Percentiles rank a stretch among this genome's conserved stretches.
phyloP scores from a whole-genome alignment of 1,284 basidiomycete species.

The Cutaneotrichosporon sp. region DNA sequence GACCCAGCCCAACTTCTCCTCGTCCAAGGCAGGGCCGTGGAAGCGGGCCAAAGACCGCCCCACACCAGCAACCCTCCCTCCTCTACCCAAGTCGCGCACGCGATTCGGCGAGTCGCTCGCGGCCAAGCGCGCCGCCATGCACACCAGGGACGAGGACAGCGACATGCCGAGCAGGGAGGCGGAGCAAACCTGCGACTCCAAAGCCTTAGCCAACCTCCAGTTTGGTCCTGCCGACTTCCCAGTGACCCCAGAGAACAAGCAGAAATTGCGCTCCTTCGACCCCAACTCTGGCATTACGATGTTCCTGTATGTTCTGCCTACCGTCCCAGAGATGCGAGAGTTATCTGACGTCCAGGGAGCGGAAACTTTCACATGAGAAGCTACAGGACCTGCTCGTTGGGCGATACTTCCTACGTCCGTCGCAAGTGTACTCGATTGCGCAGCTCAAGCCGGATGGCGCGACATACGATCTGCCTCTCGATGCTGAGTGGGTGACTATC shows the following conservation, averaged over 20 bases:
- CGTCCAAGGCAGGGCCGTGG: too few relatives aligned
- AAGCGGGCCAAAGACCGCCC: not conserved
- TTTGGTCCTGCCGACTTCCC: conserved; percentile 65
- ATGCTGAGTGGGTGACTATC: conserved; percentile 85
- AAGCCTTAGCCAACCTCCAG: conserved; percentile 60
- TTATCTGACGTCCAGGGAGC: conserved; percentile 56
- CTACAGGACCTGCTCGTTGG: conserved; percentile 77
- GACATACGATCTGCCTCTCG: conserved; percentile 83
- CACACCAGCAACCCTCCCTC: not conserved
- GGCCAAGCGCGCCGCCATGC: not conserved
- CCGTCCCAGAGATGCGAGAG: conserved; percentile 57
- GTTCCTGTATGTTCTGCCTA: too few relatives aligned
- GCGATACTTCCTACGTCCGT: conserved; percentile 81
- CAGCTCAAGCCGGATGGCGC: conserved; percentile 70
- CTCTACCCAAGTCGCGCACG: not conserved
- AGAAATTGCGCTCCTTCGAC: conserved; percentile 19
- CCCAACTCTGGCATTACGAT: conserved; percentile 49
- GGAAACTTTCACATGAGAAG: conserved; percentile 66
- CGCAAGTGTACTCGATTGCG: conserved; percentile 77
- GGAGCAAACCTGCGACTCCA: too few relatives aligned
- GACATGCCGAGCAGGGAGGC: too few relatives aligned
- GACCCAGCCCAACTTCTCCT: not conserved
- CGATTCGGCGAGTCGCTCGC: not conserved
- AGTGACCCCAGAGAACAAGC: conserved; percentile 39
- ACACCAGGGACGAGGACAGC: too few relatives aligned